phyloP scores from a whole-genome alignment of 2,329 filamentous ascomycete species.

The Pseudomassariella vexata region DNA sequence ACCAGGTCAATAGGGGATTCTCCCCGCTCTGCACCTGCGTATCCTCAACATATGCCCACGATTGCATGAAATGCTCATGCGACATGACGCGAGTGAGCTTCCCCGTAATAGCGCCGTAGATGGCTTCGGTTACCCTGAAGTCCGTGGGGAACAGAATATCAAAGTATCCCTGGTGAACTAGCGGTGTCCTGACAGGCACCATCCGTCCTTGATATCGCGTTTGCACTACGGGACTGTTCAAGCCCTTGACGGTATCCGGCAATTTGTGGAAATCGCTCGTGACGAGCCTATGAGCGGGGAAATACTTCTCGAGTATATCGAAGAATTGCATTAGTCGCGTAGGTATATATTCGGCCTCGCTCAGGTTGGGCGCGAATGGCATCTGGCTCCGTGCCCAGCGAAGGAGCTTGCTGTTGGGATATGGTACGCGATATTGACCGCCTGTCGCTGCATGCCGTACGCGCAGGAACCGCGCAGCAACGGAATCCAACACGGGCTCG shows the following conservation, averaged over 20 bases:
- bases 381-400: conserved; percentile 57
- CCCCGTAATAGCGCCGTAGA: conserved; percentile 90
- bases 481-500: conserved; percentile 70
- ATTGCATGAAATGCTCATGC: conserved; percentile 84
- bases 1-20: conserved; percentile 88
- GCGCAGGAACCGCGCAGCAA: conserved; percentile 75
- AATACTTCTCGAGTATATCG: conserved; percentile 79
- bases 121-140: conserved; percentile 82
- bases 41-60: conserved; percentile 87
- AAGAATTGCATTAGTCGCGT: conserved; percentile 97
- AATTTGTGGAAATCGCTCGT: conserved; percentile 87
- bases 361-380: conserved; percentile 72
- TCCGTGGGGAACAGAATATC: conserved; percentile 98
- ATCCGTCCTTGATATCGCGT: conserved; percentile 83
- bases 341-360: conserved; percentile 84
- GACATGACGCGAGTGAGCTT: conserved; percentile 80
- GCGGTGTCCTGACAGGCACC: conserved; percentile 82
- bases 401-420: conserved; percentile 45
- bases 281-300: conserved; percentile 83
- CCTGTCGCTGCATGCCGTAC: conserved; percentile 74
- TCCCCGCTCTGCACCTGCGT: conserved; percentile 86
- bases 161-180: conserved; percentile 97
- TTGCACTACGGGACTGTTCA: conserved; percentile 94
- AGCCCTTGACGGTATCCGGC: conserved; percentile 73
- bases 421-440: conserved; percentile 59